Conservation (phyloP, 2,329 filamentous ascomycete genomes). For the Colletotrichum orchidophilum region DNA sequence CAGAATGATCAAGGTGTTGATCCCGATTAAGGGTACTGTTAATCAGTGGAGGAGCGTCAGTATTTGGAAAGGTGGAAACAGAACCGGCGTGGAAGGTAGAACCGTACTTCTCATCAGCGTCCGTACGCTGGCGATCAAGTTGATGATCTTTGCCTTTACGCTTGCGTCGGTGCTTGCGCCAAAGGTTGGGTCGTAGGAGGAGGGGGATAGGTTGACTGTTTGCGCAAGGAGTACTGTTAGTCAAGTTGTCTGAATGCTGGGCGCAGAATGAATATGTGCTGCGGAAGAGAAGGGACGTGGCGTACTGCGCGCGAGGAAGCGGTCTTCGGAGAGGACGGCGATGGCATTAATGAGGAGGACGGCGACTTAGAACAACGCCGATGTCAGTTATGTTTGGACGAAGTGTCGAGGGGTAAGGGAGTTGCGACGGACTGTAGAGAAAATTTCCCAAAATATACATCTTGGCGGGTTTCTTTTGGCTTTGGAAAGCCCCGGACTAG, state of each 20-base stretch:
- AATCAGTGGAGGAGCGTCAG: constrained; percentile 6
- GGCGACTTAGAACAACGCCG: constrained; percentile 58
- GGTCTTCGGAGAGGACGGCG: constrained; percentile 92
- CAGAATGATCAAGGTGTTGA: constrained; percentile 84
- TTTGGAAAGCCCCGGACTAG: not conserved
- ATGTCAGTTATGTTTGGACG: not conserved
- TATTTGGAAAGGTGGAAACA: not conserved
- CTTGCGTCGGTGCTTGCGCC: constrained; percentile 78
- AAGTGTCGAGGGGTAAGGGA: not conserved
- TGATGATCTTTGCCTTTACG: constrained; percentile 86
- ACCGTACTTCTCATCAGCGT: constrained; percentile 87
- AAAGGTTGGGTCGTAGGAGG: constrained; percentile 79
- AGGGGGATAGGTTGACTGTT: constrained; percentile 79
- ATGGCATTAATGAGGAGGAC: constrained; percentile 94
- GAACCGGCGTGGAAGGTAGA: not conserved
- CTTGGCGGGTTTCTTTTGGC: not conserved
- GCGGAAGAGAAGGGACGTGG: not conserved
- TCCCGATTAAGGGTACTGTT: constrained; percentile 86
- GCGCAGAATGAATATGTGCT: not conserved
- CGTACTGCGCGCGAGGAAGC: constrained; percentile 79
- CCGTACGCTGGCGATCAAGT: constrained; percentile 88
- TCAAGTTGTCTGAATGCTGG: not conserved
- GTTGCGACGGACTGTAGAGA: constrained; percentile 63
- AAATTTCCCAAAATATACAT: constrained; percentile 80
- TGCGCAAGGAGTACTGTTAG: not conserved